A percentile compares a stretch with the other conserved stretches of the same genome.
These are phyloP conservation scores for Sporopachydermia cereana DNA, from an alignment of 1,139 yeast species.

Conservation along the genomic window DNA sequence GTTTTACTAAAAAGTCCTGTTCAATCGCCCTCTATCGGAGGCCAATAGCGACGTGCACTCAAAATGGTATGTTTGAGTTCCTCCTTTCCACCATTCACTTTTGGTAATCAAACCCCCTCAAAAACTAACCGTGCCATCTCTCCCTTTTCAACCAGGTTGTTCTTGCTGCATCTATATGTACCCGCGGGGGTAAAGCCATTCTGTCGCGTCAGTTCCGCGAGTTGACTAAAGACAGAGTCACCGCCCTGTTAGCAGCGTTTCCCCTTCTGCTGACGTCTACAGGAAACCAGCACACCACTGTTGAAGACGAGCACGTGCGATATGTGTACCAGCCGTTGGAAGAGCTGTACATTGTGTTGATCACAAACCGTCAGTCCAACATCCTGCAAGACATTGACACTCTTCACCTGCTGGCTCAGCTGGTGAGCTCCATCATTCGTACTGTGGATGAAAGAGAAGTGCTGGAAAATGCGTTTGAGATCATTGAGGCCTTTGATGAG, in stretches of 20 bases:
- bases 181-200: constrained; percentile 90
- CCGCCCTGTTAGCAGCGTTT: constrained; percentile 76
- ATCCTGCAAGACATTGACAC: constrained; percentile 93
- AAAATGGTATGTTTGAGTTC: too few relatives aligned
- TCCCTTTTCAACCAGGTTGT: too few relatives aligned
- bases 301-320: constrained; percentile 86
- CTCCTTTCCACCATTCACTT: too few relatives aligned
- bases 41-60: too few relatives aligned
- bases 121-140: too few relatives aligned
- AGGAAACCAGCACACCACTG: constrained; percentile 83
- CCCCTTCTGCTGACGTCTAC: constrained; percentile 62
- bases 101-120: too few relatives aligned
- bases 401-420: constrained; percentile 71
- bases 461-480: constrained; percentile 75
- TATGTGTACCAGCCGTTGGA: constrained; percentile 95
- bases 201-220: constrained; percentile 90
- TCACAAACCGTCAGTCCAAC: constrained; percentile 86
- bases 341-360: constrained; percentile 81
- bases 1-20: too few relatives aligned
- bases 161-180: constrained; percentile 90
- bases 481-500: constrained; percentile 89
- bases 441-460: constrained; percentile 78
- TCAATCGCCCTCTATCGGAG: too few relatives aligned
- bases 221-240: constrained; percentile 72
- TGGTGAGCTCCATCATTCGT: constrained; percentile 66